phyloP scores from a whole-genome alignment of 495 filamentous ascomycete genomes.

The Penicillium subrubescens region DNA sequence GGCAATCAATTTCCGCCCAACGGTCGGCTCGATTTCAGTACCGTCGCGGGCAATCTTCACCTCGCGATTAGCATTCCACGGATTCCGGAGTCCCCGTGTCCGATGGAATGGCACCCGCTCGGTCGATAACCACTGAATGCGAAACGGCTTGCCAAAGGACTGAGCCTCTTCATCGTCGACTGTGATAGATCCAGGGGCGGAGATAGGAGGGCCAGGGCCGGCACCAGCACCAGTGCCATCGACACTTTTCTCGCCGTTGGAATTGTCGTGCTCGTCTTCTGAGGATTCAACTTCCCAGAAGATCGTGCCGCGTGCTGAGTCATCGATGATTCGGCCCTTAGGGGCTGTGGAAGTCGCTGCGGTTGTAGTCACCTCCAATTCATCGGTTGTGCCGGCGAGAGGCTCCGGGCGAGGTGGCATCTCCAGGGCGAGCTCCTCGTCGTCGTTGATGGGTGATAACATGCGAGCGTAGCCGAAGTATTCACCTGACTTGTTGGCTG shows the following conservation, averaged over 20 bases:
- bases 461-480: slow-evolving; percentile 97
- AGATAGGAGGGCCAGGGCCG: slow-evolving; percentile 2
- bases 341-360: slow-evolving; percentile 79
- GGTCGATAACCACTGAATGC: slow-evolving; percentile 89
- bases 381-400: slow-evolving; percentile 56
- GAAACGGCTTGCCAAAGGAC: slow-evolving; percentile 90
- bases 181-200: not conserved
- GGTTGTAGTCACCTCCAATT: slow-evolving; percentile 68
- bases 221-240: slow-evolving; percentile 20
- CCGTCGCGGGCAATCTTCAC: slow-evolving; percentile 97
- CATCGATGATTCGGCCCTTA: slow-evolving; percentile 87
- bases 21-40: slow-evolving; percentile 84
- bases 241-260: slow-evolving; percentile 38
- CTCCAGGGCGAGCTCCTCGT: slow-evolving; percentile 67
- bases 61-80: slow-evolving; percentile 94
- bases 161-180: slow-evolving; percentile 39
- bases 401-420: slow-evolving; percentile 49
- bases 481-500: slow-evolving; percentile 96
- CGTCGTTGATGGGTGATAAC: slow-evolving; percentile 80
- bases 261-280: slow-evolving; percentile 44
- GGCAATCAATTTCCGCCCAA: slow-evolving; percentile 75
- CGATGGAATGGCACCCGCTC: slow-evolving; percentile 86
- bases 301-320: slow-evolving; percentile 88
- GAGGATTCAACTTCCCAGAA: slow-evolving; percentile 91
- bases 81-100: slow-evolving; percentile 86